Evolutionary conservation across 495 filamentous ascomycete species (phyloP), one percentile per base, ranked within the genome.

Genomic region (Trichoderma asperelloides): DNA sequence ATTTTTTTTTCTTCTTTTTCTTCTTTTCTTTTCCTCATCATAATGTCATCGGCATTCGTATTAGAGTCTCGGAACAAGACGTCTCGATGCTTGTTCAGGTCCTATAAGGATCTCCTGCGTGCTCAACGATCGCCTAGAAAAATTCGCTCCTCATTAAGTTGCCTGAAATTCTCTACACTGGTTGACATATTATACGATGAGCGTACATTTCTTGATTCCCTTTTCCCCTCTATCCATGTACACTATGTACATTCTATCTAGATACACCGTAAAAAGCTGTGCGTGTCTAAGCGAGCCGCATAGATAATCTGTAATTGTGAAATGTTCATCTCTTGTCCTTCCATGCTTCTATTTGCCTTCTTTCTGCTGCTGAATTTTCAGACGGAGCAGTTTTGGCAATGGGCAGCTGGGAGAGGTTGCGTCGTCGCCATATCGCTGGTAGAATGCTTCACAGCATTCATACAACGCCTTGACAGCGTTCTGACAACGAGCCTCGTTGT

Each of bases 11-110:
- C 71, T 63, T 33, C 27, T 67, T 66, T 69, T 63, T 67, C 65
- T 71, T 77, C 78, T 78, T 78, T 76, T 77, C 79, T 83, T 80
- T 84, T 85, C 78, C 82, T 82, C 79, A 79, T 74, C 71, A 51
- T 51, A 91, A 94, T 96, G 89, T 95, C 88, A 85, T 83, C 79
- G 89, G 95, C 93, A 88, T 90, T 87, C 85, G 91, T 91, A 92
- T 94, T 98, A 98, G 95, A 98, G 95, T 98, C 95, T 96, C 95
- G 95, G 91, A 88, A 87, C 87, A 91, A 88, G 91, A 86, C 74
- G 78, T 74, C 77, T 95, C 92, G 90, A 83, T 97, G 86, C 92
- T 93, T 93, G 87, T 91, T 90, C 91, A 96, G 92, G 86, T 90
- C 89, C 86, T 78, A 78, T 71, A 73, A 78, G 83, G 87, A 51